phyloP scores from a whole-genome alignment of 805 yeast species.

The Barnettozyma siamensis region DNA sequence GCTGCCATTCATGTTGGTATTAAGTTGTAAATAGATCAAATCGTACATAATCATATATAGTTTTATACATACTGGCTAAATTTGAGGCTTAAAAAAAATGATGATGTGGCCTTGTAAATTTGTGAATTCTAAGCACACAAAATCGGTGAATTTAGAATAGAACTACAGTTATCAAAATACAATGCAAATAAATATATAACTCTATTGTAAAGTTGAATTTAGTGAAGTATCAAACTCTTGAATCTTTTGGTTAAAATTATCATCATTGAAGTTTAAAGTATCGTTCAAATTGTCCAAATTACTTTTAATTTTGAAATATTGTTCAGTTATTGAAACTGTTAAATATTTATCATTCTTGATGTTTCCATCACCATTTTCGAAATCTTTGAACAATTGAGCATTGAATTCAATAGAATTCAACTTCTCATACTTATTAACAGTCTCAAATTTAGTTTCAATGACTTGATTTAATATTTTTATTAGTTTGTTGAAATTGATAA shows the following conservation, averaged over 20 bases:
- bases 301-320: constrained; percentile 4
- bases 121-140: no score
- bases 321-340: constrained; percentile 6
- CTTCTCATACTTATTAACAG: constrained; percentile 5
- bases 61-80: no score
- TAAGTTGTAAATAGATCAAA: constrained; percentile 46
- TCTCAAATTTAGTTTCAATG: neutral
- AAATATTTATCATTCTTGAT: constrained; percentile 5
- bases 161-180: no score
- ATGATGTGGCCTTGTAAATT: no score
- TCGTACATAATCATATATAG: no score
- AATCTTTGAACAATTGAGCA: constrained; percentile 7
- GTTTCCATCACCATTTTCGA: constrained; percentile 1
- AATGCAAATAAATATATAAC: no score
- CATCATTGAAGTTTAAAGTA: neutral
- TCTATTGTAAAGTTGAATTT: neutral
- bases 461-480: neutral
- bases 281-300: constrained; percentile 2
- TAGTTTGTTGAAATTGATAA: constrained; percentile 1
- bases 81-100: no score
- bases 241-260: neutral
- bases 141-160: no score
- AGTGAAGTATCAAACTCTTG: no score
- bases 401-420: constrained; percentile 7
- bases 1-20: constrained; percentile 96